Percentiles rank a stretch among this genome's conserved stretches.
phyloP scores from a whole-genome alignment of 495 filamentous ascomycete species.

The Polyplosphaeria fusca region DNA sequence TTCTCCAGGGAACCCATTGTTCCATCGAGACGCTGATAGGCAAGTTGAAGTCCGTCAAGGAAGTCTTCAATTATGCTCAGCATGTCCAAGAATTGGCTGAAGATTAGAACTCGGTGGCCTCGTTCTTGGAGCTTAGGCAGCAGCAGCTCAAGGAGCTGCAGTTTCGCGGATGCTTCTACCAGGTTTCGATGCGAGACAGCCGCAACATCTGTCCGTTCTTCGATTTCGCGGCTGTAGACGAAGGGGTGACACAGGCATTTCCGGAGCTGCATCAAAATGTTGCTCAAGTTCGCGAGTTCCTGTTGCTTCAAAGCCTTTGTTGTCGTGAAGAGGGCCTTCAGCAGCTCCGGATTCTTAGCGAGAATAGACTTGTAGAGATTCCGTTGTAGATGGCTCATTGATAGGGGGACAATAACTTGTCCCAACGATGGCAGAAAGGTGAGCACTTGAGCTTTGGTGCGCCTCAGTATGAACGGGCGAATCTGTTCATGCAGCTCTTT shows the following conservation, averaged over 20 bases:
- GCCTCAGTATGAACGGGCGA: constrained; percentile 73
- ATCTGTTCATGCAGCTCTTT: constrained; percentile 77
- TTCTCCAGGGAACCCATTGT: constrained; percentile 73
- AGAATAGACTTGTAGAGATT: constrained; percentile 93
- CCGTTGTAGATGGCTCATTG: constrained; percentile 89
- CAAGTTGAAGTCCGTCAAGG: constrained; percentile 64
- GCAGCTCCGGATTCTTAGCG: constrained; percentile 81
- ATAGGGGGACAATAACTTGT: constrained; percentile 90
- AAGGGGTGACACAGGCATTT: constrained; percentile 97
- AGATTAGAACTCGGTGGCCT: constrained; percentile 91
- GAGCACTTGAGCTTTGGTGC: constrained; percentile 86
- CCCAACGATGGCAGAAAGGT: constrained; percentile 88
- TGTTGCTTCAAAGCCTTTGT: constrained; percentile 50
- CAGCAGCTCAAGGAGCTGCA: constrained; percentile 81
- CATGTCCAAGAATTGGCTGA: constrained; percentile 91
- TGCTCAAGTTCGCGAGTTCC: constrained; percentile 78
- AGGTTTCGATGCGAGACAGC: constrained; percentile 68
- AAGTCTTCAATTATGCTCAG: constrained; percentile 92
- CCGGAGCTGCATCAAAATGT: constrained; percentile 91
- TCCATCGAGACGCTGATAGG: constrained; percentile 83
- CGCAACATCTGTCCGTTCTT: constrained; percentile 62
- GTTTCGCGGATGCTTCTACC: constrained; percentile 86
- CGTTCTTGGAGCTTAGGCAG: constrained; percentile 82
- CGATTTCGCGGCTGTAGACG: constrained; percentile 82
- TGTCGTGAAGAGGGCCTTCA: constrained; percentile 76